Percentiles rank a stretch among this genome's conserved stretches.
Evolutionary conservation across 768 basidiomycete species (phyloP).

Genomic region (Trametes elegans): DNA sequence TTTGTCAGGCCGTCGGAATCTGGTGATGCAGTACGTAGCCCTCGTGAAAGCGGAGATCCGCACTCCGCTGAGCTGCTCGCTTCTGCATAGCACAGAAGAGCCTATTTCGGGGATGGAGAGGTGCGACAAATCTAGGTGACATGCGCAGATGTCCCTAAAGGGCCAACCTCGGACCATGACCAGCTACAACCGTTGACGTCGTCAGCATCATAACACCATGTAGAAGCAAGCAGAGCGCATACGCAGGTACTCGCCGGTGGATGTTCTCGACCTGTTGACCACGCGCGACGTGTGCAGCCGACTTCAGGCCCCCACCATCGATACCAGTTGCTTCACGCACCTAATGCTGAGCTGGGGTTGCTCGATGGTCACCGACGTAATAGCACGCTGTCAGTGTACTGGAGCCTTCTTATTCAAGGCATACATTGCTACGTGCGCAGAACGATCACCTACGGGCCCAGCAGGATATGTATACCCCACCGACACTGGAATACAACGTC

Average conservation of each 20-base stretch:
- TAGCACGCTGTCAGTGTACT: not conserved
- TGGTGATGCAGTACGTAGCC: no score
- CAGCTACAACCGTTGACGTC: not conserved
- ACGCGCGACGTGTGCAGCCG: not conserved
- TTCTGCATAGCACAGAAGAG: no score
- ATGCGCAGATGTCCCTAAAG: not conserved
- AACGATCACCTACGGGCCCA: conserved; percentile 1
- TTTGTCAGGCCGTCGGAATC: no score
- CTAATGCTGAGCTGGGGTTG: not conserved
- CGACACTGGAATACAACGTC: not conserved
- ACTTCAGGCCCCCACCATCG: not conserved
- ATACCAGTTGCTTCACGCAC: not conserved
- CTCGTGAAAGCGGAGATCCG: no score
- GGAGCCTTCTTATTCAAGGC: not conserved
- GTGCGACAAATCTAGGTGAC: no score
- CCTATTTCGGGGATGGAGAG: no score
- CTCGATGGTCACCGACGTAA: not conserved
- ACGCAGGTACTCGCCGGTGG: no score
- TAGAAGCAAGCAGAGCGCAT: no score
- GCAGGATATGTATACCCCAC: no score
- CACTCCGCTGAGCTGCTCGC: no score
- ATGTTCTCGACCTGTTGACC: no score
- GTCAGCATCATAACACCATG: not conserved
- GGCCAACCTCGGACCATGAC: not conserved
- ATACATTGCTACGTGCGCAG: conserved; percentile 5